A percentile compares a stretch with the other conserved stretches of the same genome.
phyloP scores from a whole-genome alignment of 2,329 filamentous ascomycete genomes.

The Akanthomyces lecanii region DNA sequence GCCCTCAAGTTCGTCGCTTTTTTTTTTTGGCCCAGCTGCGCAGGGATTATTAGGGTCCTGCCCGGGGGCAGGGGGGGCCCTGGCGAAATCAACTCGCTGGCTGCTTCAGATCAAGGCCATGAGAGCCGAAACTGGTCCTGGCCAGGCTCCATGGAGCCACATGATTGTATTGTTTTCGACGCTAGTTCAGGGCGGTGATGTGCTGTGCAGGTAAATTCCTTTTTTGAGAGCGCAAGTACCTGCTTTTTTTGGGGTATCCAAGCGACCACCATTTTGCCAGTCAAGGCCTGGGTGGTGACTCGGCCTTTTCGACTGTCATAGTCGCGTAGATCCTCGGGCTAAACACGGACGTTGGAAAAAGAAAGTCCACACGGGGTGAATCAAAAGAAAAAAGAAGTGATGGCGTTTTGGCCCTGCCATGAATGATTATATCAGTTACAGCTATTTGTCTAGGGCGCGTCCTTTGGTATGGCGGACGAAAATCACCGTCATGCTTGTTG shows the following conservation, averaged over 20 bases:
- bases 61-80: not conserved
- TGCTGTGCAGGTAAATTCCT: not conserved
- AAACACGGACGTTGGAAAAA: not conserved
- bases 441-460: not conserved
- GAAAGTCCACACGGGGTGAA: not conserved
- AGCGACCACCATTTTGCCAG: no score
- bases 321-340: not conserved
- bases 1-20: not conserved
- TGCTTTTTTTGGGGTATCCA: not conserved
- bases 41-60: not conserved
- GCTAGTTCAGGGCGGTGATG: not conserved
- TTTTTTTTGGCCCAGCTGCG: not conserved
- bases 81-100: not conserved
- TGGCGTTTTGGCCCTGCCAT: not conserved
- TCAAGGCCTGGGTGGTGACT: not conserved
- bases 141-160: not conserved
- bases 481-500: not conserved
- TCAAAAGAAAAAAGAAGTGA: no score
- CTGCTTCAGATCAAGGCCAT: conserved; percentile 4
- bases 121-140: not conserved
- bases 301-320: not conserved
- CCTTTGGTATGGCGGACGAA: not conserved
- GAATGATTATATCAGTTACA: not conserved
- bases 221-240: not conserved
- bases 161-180: not conserved